Evolutionary conservation across 1,284 basidiomycete genomes (phyloP).

Genomic region (Cystobasidiaceae sp.): DNA sequence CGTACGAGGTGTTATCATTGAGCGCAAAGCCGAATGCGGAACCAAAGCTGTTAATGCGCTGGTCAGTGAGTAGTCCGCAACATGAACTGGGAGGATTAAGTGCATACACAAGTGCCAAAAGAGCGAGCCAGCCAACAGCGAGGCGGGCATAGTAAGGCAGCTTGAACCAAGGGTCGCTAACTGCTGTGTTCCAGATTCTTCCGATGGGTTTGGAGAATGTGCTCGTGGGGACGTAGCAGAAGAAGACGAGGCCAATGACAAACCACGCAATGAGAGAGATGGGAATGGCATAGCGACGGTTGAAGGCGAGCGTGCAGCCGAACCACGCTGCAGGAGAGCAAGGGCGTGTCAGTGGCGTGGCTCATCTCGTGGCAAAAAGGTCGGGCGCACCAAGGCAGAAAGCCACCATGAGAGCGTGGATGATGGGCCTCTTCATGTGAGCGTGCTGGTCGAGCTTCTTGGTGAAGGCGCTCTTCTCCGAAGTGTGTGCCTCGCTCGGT

Average conservation of each 20-base stretch:
- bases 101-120: slow-evolving; percentile 67
- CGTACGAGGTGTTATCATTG: slow-evolving; percentile 56
- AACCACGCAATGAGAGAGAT: slow-evolving; percentile 24
- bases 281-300: slow-evolving; percentile 26
- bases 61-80: neutral
- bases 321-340: neutral
- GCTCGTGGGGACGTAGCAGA: slow-evolving; percentile 12
- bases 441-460: slow-evolving; percentile 15
- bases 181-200: slow-evolving; percentile 15
- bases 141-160: slow-evolving; percentile 59
- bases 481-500: slow-evolving; percentile 7
- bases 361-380: slow-evolving; percentile 4
- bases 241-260: slow-evolving; percentile 25
- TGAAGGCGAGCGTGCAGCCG: slow-evolving; percentile 16
- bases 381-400: slow-evolving; percentile 23
- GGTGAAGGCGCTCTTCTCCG: slow-evolving; percentile 25
- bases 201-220: slow-evolving; percentile 22
- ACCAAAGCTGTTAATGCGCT: neutral
- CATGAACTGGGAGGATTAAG: slow-evolving; percentile 75
- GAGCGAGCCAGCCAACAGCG: slow-evolving; percentile 63
- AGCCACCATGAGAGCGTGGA: slow-evolving; percentile 19
- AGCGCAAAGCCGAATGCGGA: slow-evolving; percentile 18
- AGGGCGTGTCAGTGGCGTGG: neutral
- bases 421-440: slow-evolving; percentile 20
- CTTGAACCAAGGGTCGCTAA: slow-evolving; percentile 64